These are phyloP conservation scores for Ophiobolus disseminans DNA, from an alignment of 2,329 filamentous ascomycete species.

Conservation along the genomic window DNA sequence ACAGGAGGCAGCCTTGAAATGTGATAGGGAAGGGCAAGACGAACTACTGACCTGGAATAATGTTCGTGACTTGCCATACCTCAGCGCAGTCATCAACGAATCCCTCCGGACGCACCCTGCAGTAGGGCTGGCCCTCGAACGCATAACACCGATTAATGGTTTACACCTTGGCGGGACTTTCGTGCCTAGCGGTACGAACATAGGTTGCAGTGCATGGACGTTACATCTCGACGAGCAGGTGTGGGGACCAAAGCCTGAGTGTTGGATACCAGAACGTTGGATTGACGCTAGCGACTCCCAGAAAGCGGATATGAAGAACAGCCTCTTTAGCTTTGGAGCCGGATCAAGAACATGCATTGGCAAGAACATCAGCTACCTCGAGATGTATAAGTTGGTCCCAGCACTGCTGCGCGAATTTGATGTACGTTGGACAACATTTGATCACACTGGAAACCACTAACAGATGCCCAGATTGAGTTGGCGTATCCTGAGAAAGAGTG, in stretches of 20 bases:
- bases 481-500: conserved; percentile 10
- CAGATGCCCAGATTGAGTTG: conserved; percentile 6
- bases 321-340: conserved; percentile 19
- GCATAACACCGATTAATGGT: conserved; percentile 49
- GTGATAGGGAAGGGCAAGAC: conserved; percentile 3
- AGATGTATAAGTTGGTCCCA: conserved; percentile 26
- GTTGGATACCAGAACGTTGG: conserved; percentile 25
- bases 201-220: conserved; percentile 22
- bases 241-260: conserved; percentile 13
- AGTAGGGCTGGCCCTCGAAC: conserved; percentile 50
- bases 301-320: conserved; percentile 41
- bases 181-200: conserved; percentile 16
- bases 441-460: background rate
- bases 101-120: conserved; percentile 53
- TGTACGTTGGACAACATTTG: conserved; percentile 6
- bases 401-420: conserved; percentile 18
- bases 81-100: conserved; percentile 55
- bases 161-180: background rate
- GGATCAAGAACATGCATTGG: conserved; percentile 24
- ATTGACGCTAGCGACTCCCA: conserved; percentile 11
- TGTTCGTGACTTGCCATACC: conserved; percentile 38
- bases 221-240: conserved; percentile 15
- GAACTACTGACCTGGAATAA: conserved; percentile 10
- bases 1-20: conserved; percentile 15
- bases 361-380: conserved; percentile 23